Evolutionary conservation across 345 rosid species (phyloP).

Genomic region (Lepidium didymum): DNA sequence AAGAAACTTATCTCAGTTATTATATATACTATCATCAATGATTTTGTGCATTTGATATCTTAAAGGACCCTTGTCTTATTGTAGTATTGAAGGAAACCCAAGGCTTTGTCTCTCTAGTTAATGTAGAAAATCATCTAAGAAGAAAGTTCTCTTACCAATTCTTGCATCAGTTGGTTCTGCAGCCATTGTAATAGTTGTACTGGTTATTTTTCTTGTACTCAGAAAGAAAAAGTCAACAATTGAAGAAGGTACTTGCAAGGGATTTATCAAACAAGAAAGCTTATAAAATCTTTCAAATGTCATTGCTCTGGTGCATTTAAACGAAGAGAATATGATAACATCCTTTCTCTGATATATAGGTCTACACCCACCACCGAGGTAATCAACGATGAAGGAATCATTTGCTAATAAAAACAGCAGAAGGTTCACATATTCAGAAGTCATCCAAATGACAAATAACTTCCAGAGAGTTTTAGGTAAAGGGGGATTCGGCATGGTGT

Average conservation of each 20-base stretch:
- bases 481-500: constrained; percentile 47
- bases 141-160: background rate
- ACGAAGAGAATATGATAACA: background rate
- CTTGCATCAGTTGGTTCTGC: constrained; percentile 4
- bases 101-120: constrained; percentile 2
- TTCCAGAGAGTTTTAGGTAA: constrained; percentile 32
- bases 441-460: constrained; percentile 30
- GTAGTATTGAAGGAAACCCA: constrained; percentile 9
- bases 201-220: constrained; percentile 5
- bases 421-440: constrained; percentile 22
- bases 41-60: background rate
- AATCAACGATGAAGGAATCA: background rate
- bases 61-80: background rate
- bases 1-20: background rate
- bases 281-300: background rate
- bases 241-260: background rate
- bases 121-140: background rate
- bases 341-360: background rate
- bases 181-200: background rate
- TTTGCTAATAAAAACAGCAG: background rate
- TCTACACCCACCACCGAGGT: background rate
- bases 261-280: background rate
- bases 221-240: background rate
- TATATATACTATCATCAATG: background rate
- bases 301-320: background rate